Evolutionary conservation across 2,329 filamentous ascomycete genomes (phyloP).

Genomic region (Hypoxylon sp.): DNA sequence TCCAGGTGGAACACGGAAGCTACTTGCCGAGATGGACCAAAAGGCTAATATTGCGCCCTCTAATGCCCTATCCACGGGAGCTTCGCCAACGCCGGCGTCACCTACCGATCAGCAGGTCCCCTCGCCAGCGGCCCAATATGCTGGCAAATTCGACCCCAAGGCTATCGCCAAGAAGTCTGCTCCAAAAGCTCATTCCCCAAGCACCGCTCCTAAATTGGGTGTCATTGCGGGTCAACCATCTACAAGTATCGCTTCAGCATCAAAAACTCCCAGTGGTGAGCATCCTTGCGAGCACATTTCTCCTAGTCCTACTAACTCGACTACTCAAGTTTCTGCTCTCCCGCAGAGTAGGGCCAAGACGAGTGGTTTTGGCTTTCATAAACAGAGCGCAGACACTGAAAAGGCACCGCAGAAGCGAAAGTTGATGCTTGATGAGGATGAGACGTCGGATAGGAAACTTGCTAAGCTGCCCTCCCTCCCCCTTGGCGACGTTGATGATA

Average conservation of each 20-base stretch:
- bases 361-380: constrained; percentile 85
- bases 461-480: constrained; percentile 87
- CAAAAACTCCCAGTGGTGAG: constrained; percentile 54
- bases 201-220: constrained; percentile 65
- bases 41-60: constrained; percentile 65
- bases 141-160: constrained; percentile 88
- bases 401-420: constrained; percentile 78
- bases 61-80: constrained; percentile 63
- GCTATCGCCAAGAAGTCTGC: constrained; percentile 83
- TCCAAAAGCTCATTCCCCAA: constrained; percentile 65
- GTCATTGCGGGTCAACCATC: constrained; percentile 57
- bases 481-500: constrained; percentile 71
- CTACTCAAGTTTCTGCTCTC: constrained; percentile 61
- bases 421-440: constrained; percentile 88
- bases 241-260: constrained; percentile 51
- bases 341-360: constrained; percentile 79
- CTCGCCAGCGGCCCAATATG: constrained; percentile 70
- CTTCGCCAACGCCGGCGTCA: constrained; percentile 62
- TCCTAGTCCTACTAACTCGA: constrained; percentile 43
- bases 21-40: constrained; percentile 79
- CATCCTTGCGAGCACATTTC: constrained; percentile 10
- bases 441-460: constrained; percentile 86
- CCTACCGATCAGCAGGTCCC: constrained; percentile 59
- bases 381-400: constrained; percentile 72
- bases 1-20: constrained; percentile 72